Evolutionary conservation across 768 basidiomycete genomes (phyloP), one percentile per base, ranked within the genome.

Genomic region (Leccinellum luteum): DNA sequence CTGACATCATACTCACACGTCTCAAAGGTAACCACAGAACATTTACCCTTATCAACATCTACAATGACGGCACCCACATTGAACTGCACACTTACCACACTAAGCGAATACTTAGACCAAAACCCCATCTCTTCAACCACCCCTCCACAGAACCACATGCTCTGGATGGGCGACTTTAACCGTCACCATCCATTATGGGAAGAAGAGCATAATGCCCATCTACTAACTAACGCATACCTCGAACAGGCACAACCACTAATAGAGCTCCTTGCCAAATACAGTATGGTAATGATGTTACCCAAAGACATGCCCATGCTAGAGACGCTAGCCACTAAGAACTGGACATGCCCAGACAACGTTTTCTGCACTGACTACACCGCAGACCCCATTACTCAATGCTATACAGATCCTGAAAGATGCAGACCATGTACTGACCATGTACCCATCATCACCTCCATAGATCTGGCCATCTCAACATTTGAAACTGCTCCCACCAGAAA

Each of bases 281-380:
- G 63, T 19, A 66, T 76, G 66, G 54, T 59, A 7, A 66, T 70
- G 69, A 61, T 64, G 0, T 64, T 78, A 3, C 69, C 67, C 2
- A 60, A 65, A 35, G 64, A 57, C n/a, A 55, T 70, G 3, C 72
- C 66, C 8, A 76, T 69, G 0, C 65, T 74, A 0, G 25, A 60
- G 52, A 50, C 60, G 0, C 55, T 51, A 1, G 21, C 23, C 4
- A 64, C 66, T n/a, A 60, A 60, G n/a, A 73, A 73, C 52, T 66
- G 63, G 56, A 76, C 74, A 0, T 21, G 75, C 4, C 69, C 69
- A 0, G 75, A 77, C 60, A 78, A 79, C 27, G 65, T 78, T 0
- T 77, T 73, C 48, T 59, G 63, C 23, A 58, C 5, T 1, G 53
- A 44, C 6, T 23, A n/a, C 19, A 13, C 21, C 8, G 21, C 43